Conservation (phyloP, 768 basidiomycete genomes). For the Leccinum broughii region DNA sequence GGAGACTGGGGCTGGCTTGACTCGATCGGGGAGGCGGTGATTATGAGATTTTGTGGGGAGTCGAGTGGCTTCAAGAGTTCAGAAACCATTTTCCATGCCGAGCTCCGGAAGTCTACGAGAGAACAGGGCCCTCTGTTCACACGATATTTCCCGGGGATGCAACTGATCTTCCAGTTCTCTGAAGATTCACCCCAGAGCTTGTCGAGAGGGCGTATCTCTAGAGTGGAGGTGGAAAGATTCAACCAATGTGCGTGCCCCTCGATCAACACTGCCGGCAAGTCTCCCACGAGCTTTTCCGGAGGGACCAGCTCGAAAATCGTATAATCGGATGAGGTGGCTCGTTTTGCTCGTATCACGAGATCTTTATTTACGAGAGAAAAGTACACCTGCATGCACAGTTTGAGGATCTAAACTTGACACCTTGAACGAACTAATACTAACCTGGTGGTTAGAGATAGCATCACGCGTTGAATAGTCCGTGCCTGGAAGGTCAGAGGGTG, state of each 20-base stretch:
- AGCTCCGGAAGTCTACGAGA: slow-evolving; percentile 31
- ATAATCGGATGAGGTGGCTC: not conserved
- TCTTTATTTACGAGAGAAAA: slow-evolving; percentile 19
- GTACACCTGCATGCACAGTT: slow-evolving; percentile 14
- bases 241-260: slow-evolving; percentile 33
- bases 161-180: slow-evolving; percentile 30
- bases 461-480: slow-evolving; percentile 25
- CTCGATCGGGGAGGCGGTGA: slow-evolving; percentile 11
- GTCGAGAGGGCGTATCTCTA: slow-evolving; percentile 30
- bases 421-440: not conserved
- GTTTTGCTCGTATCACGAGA: slow-evolving; percentile 23
- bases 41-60: slow-evolving; percentile 18
- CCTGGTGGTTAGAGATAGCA: slow-evolving; percentile 20
- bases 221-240: slow-evolving; percentile 17
- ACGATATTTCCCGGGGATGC: slow-evolving; percentile 8
- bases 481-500: slow-evolving; percentile 21
- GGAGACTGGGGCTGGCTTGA: not conserved
- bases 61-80: slow-evolving; percentile 26
- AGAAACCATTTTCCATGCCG: slow-evolving; percentile 29
- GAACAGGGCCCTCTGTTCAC: slow-evolving; percentile 6
- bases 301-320: slow-evolving; percentile 16
- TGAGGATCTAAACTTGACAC: not conserved
- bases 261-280: slow-evolving; percentile 31
- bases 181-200: slow-evolving; percentile 25
- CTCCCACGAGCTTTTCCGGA: slow-evolving; percentile 18